phyloP scores from a whole-genome alignment of 768 basidiomycete species.

The Asterophora lycoperdoides region DNA sequence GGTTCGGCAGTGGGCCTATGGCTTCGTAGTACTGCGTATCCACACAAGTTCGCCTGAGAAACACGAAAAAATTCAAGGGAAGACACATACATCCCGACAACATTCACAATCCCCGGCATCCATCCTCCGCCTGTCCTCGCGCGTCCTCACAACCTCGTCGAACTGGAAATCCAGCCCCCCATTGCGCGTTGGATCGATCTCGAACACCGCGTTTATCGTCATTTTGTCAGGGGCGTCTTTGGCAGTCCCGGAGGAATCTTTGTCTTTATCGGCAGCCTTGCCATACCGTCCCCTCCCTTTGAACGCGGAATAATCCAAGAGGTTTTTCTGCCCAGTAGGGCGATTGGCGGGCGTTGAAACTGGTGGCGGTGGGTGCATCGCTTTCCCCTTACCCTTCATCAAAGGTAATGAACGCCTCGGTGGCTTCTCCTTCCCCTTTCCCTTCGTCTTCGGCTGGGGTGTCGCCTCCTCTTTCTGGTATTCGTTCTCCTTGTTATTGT shows the following conservation, averaged over 20 bases:
- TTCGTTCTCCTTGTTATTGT: too few relatives aligned
- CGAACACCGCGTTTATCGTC: conserved; percentile 61
- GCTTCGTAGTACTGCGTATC: conserved; percentile 71
- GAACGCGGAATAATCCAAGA: conserved; percentile 41
- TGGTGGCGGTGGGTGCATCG: conserved; percentile 5
- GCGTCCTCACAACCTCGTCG: conserved; percentile 72
- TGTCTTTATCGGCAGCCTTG: conserved; percentile 5
- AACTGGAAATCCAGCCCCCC: conserved; percentile 63
- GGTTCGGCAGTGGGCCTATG: conserved; percentile 64
- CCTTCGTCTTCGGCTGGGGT: too few relatives aligned
- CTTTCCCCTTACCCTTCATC: conserved; percentile 20
- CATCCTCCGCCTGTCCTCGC: conserved; percentile 58
- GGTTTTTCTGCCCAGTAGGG: conserved; percentile 18
- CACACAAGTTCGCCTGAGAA: neutral
- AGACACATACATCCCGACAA: conserved; percentile 61
- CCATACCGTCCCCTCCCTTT: conserved; percentile 63
- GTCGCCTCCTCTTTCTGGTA: too few relatives aligned
- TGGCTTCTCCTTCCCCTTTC: too few relatives aligned
- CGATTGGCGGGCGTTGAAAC: conserved; percentile 21
- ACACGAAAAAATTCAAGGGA: neutral
- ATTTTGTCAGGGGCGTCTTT: conserved; percentile 13
- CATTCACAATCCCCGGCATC: conserved; percentile 79
- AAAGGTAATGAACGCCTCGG: too few relatives aligned
- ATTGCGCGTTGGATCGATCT: conserved; percentile 64
- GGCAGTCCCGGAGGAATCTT: too few relatives aligned